A percentile compares a stretch with the other conserved stretches of the same genome.
These are phyloP conservation scores for Crucibulum laeve DNA, from an alignment of 768 basidiomycete species.

Conservation along the genomic window DNA sequence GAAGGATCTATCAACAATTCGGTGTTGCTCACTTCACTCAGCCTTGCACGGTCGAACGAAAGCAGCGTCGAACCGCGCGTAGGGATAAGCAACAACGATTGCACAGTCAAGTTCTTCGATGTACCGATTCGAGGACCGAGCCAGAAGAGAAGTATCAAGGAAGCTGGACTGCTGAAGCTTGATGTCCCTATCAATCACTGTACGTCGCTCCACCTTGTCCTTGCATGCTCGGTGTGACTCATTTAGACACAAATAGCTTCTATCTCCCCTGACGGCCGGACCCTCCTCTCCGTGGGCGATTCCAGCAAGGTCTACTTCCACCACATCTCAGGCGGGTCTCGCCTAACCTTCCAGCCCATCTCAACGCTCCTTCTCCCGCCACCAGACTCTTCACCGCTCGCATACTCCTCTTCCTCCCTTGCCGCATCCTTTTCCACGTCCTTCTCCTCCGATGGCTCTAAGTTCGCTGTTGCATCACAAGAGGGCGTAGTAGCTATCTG, in stretches of 20 bases:
- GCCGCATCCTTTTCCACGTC: constrained; percentile 81
- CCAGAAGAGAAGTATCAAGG: constrained; percentile 35
- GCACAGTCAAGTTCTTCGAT: constrained; percentile 76
- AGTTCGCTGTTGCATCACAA: constrained; percentile 82
- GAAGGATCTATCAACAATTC: constrained; percentile 81
- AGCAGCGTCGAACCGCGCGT: constrained; percentile 73
- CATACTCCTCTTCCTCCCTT: constrained; percentile 35
- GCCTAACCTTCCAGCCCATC: constrained; percentile 61
- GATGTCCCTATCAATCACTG: constrained; percentile 81
- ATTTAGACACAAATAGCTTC: constrained; percentile 57
- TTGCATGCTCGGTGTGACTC: too few species aligned
- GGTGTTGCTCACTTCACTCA: constrained; percentile 61
- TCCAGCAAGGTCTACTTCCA: constrained; percentile 84
- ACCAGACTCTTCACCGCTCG: constrained; percentile 40
- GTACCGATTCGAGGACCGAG: constrained; percentile 50
- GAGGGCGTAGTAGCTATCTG: constrained; percentile 78
- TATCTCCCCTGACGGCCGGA: constrained; percentile 84
- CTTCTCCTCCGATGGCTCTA: constrained; percentile 70
- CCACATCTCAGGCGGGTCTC: constrained; percentile 62
- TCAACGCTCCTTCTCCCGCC: constrained; percentile 61
- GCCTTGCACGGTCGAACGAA: constrained; percentile 47
- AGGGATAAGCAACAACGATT: constrained; percentile 85
- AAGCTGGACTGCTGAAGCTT: constrained; percentile 51
- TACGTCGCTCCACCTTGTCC: constrained; percentile 31
- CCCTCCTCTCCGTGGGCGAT: constrained; percentile 87